Evolutionary conservation across 192 early-diverging fungal species (phyloP), one percentile per base, ranked within the genome.

Genomic region (Pilaira anomala): DNA sequence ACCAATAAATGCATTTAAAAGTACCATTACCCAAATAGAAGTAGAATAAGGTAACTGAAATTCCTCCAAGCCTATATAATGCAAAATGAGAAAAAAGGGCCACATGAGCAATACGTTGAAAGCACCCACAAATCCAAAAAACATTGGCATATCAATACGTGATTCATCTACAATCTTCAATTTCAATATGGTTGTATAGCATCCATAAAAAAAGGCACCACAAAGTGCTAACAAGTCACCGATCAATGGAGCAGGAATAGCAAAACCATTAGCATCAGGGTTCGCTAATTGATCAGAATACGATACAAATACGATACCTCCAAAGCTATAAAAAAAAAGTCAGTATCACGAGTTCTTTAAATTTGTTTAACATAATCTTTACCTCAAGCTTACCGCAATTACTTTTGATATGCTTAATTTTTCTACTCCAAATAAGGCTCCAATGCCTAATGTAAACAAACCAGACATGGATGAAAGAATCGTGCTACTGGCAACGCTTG

Each of bases 81-180:
- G 82, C 7, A 92, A 66, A 7, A 90, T 22, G 0, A 68, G 55
- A 61, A 92, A 83, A 14, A 80, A 63, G 2, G 89, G 90, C 88
- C 86, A 88, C 11, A 91, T 65, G 18, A 88, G 46, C 18, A 87
- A 52, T 0, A 82, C 60, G 68, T 91, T 93, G 45, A 87, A 87
- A 16, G 85, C 53, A 3, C 91, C 90, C 14, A 93, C 87, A n/a
- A 83, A 84, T 33, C 90, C 90, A 74, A 93, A 88, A 58, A 93
- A 93, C 50, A 87, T 63, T 25, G 86, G 79, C 77, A 87, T 85
- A 58, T 90, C 76, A 33, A 93, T 68, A 30, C 85, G 73, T 45
- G 74, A 78, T 69, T 90, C 88, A 63, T 88, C 78, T 51, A 82
- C 82, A 53, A 91, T 85, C 36, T 71, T 78, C 28, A 81, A 68